Evolutionary conservation across 345 rosid species (phyloP), one percentile per base, ranked within the genome.

Genomic region (Populus tremula): DNA sequence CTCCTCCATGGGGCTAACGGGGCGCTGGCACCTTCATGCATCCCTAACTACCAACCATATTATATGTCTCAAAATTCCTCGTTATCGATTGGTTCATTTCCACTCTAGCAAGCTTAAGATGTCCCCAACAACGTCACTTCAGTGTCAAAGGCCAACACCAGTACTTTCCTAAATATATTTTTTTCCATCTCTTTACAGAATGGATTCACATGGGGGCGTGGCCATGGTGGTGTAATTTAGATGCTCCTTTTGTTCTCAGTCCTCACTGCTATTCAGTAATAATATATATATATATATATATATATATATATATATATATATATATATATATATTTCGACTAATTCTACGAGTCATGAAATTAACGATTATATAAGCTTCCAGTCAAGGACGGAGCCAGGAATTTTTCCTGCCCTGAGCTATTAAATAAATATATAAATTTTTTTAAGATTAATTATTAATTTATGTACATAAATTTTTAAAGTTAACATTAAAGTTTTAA

Each of bases 151-250:
- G 27, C 27, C 27, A 27, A 27, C 27, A 27, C 27, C 27, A 27
- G 67, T 75, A 72, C 84, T 80, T 83, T 82, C 49, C 43, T 69
- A 69, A 43, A 73, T 76, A 67, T 43, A 69, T 77, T 62, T 82
- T 56, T 80, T 76, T 76, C 56, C 35, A 53, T 81, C 80, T 84
- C 94, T 93, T 93, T 93, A 93, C 97, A 91, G 89, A 87, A 82
- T 83, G 89, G 96, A 90, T 85, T 73, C 97, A 93, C 96, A 91
- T 91, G 96, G 92, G 88, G 74, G 90, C 82, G 86, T 85, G 94
- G 88, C 90, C 92, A 81, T 71, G 70, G 75, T 79, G 88, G 77
- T 79, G 88, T 87, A 86, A 71, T 85, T 82, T 81, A 91, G 92
- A 91, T 88, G 90, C 91, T 87, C 91, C 80, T 88, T 84, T 88